phyloP scores from a whole-genome alignment of 768 basidiomycete species.

The Serendipita sp. region DNA sequence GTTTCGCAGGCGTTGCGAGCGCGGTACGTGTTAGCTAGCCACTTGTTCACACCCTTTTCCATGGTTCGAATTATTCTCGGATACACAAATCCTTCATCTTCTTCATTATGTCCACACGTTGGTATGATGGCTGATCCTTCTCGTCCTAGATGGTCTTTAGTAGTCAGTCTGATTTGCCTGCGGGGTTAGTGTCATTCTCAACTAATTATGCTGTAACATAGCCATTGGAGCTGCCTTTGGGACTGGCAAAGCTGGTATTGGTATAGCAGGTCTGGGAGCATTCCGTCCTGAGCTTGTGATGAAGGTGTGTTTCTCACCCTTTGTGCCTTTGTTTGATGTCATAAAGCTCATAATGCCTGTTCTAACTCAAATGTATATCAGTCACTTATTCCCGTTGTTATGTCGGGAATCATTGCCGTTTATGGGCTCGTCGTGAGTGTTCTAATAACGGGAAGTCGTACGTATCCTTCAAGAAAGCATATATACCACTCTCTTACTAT shows the following conservation, averaged over 20 bases:
- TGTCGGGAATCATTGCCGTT: conserved; percentile 96
- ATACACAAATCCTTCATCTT: not conserved
- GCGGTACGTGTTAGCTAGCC: conserved; percentile 42
- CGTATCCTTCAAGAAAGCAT: conserved; percentile 15
- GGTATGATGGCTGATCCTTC: not conserved
- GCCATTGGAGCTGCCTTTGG: conserved; percentile 93
- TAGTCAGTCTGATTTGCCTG: not conserved
- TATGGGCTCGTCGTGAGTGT: conserved; percentile 94
- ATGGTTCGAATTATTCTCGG: not conserved
- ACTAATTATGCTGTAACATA: conserved; percentile 17
- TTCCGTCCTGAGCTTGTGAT: conserved; percentile 96
- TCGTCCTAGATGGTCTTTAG: conserved; percentile 1
- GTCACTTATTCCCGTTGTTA: conserved; percentile 89
- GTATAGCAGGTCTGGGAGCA: conserved; percentile 84
- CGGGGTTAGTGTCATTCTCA: no score
- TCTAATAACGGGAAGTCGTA: conserved; percentile 59
- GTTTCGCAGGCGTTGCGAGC: conserved; percentile 89
- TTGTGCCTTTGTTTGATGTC: not conserved
- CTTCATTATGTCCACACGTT: not conserved
- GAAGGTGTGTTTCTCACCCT: conserved; percentile 48
- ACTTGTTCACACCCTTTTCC: not conserved
- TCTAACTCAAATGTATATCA: not conserved
- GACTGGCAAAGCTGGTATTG: conserved; percentile 92
- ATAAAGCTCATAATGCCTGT: not conserved
- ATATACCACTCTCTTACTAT: not conserved